Conservation (phyloP, 257 asterid species). For the Solanum chmielewskii region DNA sequence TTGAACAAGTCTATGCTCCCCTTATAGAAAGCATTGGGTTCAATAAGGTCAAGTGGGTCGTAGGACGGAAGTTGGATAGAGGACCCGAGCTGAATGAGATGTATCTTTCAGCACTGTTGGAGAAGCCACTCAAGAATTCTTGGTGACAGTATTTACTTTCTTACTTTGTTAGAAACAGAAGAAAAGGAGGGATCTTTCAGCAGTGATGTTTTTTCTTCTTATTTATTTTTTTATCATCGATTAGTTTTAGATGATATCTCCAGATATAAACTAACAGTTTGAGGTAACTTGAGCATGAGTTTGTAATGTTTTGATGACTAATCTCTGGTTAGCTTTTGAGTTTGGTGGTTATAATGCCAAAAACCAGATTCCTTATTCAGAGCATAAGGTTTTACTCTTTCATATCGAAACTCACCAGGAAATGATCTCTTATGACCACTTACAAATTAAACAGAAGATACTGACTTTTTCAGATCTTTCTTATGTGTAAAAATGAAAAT, state of each 20-base stretch:
- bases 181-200: neutral
- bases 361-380: neutral
- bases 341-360: neutral
- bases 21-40: constrained; percentile 56
- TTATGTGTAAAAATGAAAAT: neutral
- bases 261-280: neutral
- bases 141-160: constrained; percentile 21
- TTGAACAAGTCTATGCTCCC: constrained; percentile 43
- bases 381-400: neutral
- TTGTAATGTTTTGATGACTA: neutral
- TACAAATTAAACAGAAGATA: neutral
- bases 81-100: constrained; percentile 53
- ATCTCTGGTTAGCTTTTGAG: neutral
- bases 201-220: neutral
- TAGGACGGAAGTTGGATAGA: constrained; percentile 45
- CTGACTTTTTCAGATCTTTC: neutral
- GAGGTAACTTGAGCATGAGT: neutral
- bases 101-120: constrained; percentile 56
- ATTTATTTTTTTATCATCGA: neutral
- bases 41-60: constrained; percentile 40
- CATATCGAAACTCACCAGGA: neutral
- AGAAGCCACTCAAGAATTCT: constrained; percentile 53
- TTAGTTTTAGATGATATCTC: neutral
- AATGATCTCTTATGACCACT: neutral
- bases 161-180: neutral